Conservation (phyloP, 2,329 filamentous ascomycete genomes). For the Neonectria faginata region DNA sequence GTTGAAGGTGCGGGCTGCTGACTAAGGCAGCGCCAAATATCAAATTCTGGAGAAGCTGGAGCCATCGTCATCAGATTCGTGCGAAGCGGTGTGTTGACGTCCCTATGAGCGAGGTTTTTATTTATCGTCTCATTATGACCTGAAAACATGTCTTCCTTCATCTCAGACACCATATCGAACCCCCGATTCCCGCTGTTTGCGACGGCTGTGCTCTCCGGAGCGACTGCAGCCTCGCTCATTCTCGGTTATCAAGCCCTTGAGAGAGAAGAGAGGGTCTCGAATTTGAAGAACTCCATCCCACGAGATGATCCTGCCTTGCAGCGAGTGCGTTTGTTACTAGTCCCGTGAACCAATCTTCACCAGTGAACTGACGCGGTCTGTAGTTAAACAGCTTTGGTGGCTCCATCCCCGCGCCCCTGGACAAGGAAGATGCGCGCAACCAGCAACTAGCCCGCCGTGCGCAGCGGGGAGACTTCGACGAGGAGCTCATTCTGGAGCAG, state of each 20-base stretch:
- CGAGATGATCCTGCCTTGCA: conserved; percentile 36
- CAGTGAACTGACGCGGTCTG: conserved; percentile 39
- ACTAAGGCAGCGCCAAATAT: conserved; percentile 32
- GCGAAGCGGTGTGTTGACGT: conserved; percentile 13
- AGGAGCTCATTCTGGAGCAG: conserved; percentile 92
- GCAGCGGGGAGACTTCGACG: conserved; percentile 72
- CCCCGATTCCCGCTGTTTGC: conserved; percentile 72
- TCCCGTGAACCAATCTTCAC: too few species aligned
- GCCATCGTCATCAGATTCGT: conserved; percentile 8
- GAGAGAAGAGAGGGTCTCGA: conserved; percentile 63
- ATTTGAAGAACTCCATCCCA: conserved; percentile 72
- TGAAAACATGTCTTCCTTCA: conserved; percentile 56
- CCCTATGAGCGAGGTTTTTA: conserved; percentile 5
- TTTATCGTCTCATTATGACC: conserved; percentile 29
- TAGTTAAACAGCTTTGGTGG: conserved; percentile 73
- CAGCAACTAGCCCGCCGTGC: conserved; percentile 69
- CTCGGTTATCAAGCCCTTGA: conserved; percentile 72
- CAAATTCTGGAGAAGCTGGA: conserved; percentile 8
- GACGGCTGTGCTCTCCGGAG: conserved; percentile 75
- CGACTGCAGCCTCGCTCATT: conserved; percentile 69
- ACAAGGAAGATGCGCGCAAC: conserved; percentile 72
- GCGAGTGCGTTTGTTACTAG: conserved; percentile 31
- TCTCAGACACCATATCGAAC: conserved; percentile 58
- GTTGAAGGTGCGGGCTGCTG: conserved; percentile 22
- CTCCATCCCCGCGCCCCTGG: conserved; percentile 58